Evolutionary conservation across 352 stramenopile genomes (phyloP), one percentile per base, ranked within the genome.

Genomic region (Globisporangium megalacanthum): DNA sequence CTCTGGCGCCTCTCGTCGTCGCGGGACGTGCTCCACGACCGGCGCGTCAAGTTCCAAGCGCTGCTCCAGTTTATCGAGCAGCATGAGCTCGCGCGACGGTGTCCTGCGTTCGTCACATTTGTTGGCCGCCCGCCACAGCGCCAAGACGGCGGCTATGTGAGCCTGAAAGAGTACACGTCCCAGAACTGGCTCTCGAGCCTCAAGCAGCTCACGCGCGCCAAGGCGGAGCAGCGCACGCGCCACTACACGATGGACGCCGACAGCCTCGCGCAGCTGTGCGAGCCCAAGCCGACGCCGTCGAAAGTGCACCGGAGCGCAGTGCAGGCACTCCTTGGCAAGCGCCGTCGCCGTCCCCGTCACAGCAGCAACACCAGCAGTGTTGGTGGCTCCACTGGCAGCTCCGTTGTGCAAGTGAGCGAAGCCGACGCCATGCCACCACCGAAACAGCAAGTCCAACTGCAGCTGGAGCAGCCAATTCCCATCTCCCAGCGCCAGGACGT

Each of bases 141-240:
- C 39, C 71, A 70, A 50, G 63, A 76, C 25, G 79, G 79, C 41
- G 79, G 79, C 42, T 89, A 89, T 56, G 74, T 86, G 57, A 89
- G 77, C 37, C 59, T 89, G n/a, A 89, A 89, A 53, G 68, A 79
- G 56, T 89, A 89, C 65, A 77, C 72, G 41, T 80, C 79, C 9
- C 79, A 73, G 49, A 68, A 87, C 58, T 89, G 77, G 75, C 61
- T 88, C 33, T 72, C 73, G 42, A 75, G 69, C 13, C 64, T 89
- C 54, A 71, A 85, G 52, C 77, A 83, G 61, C 71, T 86, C 49
- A 35, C 49, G 49, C 49, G 33, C 52, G 73, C 72, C 6, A 74
- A 75, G 58, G 61, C 67, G 44, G 55, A 74, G 41, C 62, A 73
- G 59, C 46, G 66, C 11, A 58, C 62, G 2, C 58, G 69, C 5